Evolutionary conservation across 2,329 filamentous ascomycete species (phyloP).

Genomic region (Aureobasidium pullulans): DNA sequence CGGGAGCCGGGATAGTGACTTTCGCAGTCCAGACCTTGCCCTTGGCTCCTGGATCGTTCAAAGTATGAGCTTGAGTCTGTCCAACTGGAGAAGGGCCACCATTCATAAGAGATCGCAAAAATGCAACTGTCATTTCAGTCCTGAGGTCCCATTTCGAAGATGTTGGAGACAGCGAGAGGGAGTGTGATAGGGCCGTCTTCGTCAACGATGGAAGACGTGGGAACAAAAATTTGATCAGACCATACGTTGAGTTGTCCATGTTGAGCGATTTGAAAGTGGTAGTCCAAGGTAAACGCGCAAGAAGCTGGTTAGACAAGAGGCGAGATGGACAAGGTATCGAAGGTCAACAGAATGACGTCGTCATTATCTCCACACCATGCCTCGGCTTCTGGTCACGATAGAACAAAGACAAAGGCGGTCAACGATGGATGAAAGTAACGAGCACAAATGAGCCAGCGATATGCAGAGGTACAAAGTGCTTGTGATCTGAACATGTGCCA

Average conservation of each 20-base stretch:
- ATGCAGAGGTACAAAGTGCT: not conserved
- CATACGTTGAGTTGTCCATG: conserved; percentile 21
- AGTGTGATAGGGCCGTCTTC: conserved; percentile 56
- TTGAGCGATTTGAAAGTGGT: not conserved
- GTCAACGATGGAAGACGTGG: conserved; percentile 55
- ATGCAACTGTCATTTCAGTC: conserved; percentile 63
- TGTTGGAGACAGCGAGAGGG: conserved; percentile 60
- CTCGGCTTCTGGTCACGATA: not conserved
- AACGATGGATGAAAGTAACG: not conserved
- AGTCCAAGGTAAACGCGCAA: not conserved
- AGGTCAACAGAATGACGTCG: not conserved
- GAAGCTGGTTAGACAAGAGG: not conserved
- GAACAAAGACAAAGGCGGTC: not conserved
- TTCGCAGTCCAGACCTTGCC: conserved; percentile 76
- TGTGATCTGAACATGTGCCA: not conserved
- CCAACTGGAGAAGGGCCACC: conserved; percentile 46
- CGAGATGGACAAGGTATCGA: not conserved
- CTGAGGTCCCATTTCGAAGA: conserved; percentile 71
- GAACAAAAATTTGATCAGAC: conserved; percentile 34
- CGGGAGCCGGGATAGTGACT: conserved; percentile 54
- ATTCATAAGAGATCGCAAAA: conserved; percentile 60
- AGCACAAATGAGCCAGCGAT: not conserved
- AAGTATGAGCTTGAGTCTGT: conserved; percentile 55
- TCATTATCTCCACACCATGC: not conserved
- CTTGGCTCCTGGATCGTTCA: conserved; percentile 61